phyloP scores from a whole-genome alignment of 371 early-diverging fungal genomes.

The Rhizopus arrhizus region DNA sequence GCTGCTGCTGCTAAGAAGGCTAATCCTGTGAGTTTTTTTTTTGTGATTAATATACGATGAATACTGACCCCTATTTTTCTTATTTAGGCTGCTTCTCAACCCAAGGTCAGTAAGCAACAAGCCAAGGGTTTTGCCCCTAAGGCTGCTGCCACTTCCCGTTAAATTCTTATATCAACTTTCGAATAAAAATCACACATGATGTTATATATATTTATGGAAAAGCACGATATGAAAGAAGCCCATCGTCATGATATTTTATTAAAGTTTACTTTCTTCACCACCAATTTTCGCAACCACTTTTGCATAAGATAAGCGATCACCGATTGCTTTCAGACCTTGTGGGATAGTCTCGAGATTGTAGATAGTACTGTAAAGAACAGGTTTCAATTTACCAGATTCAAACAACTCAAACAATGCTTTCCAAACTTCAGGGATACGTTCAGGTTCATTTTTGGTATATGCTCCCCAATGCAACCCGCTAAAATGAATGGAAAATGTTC shows the following conservation, averaged over 20 bases:
- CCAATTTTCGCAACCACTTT: conserved; percentile 70
- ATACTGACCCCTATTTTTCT: not conserved
- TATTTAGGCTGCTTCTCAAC: conserved; percentile 27
- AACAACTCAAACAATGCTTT: conserved; percentile 68
- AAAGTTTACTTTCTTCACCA: conserved; percentile 49
- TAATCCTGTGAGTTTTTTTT: conserved; percentile 25
- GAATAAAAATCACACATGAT: not conserved
- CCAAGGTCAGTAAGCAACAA: conserved; percentile 87
- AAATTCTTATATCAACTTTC: conserved; percentile 38
- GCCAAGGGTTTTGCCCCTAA: conserved; percentile 84
- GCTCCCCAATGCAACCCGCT: conserved; percentile 77
- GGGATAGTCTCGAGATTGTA: conserved; percentile 72
- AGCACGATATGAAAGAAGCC: not conserved
- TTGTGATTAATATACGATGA: not conserved
- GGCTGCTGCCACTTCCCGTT: conserved; percentile 88
- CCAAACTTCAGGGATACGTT: conserved; percentile 73
- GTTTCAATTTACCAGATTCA: conserved; percentile 60
- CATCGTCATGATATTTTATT: conserved; percentile 11
- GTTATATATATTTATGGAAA: not conserved
- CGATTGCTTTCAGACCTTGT: conserved; percentile 72
- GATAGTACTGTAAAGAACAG: conserved; percentile 72
- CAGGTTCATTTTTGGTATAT: conserved; percentile 68
- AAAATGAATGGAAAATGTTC: not conserved
- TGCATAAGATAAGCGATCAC: conserved; percentile 73
- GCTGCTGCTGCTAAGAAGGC: conserved; percentile 82